Base-by-base conservation (phyloP, 495 filamentous ascomycete genomes). In the Neurospora hispaniola region DNA sequence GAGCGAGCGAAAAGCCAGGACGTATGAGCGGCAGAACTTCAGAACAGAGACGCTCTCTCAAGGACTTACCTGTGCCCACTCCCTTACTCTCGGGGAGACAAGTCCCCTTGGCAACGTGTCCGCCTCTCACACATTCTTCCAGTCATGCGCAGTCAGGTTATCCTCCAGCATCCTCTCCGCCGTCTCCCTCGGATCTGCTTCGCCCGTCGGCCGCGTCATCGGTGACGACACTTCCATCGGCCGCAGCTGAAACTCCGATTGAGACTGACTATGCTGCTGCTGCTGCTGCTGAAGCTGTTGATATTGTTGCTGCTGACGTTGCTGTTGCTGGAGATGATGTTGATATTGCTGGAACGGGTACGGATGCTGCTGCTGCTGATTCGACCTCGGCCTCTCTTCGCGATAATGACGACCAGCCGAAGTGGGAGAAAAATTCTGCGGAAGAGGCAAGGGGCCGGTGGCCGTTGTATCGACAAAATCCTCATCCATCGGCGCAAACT, bases 381-480 rank as follows among this genome's bases (percentile, higher is more conserved):
- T 78, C 68, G 76, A 80, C 75, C 71, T 80, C 79, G 71, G 78
- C 73, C 70, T 77, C 77, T 83, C 82, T 27, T 77, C 10, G 79
- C 82, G 70, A 78, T 83, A 7, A 72, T 72, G 7, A 76, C 78
- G 40, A 76, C 77, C 27, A 73, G 75, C 48, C 78, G 80, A 4
- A 75, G 77, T 27, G 72, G 75, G 31, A 4, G 54, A 66, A 38
- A 18, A 66, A 16, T 66, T 66, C 41, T 74, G 76, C 43, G 77
- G 75, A 23, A 84, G 76, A 0, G 81, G 82, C 2, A 86, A 73
- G 11, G 84, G 84, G 0, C 81, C 82, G 1, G 80, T 74, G 5
- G 81, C 81, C 2, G 82, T 84, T 5, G 84, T 85, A 74, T 85
- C 84, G 59, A 85, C 79, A 66, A 84, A 85, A 5, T 78, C 73